A percentile compares a stretch with the other conserved stretches of the same genome.
phyloP scores from a whole-genome alignment of 2,329 filamentous ascomycete species.

The Helminthosporium solani region DNA sequence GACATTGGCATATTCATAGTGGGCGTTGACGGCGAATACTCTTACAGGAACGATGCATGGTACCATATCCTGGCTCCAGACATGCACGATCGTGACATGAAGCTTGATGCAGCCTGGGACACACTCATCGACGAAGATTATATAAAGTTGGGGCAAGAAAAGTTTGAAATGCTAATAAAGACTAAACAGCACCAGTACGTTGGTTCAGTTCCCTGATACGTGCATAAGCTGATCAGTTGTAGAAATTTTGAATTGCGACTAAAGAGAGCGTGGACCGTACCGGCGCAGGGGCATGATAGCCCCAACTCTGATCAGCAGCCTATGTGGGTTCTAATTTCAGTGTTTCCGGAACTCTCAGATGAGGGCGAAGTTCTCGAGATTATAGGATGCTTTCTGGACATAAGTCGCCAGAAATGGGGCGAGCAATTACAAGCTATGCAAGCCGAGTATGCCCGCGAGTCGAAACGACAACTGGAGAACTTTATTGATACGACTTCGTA shows the following conservation, averaged over 20 bases:
- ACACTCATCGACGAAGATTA: slow-evolving; percentile 20
- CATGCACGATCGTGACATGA: slow-evolving; percentile 28
- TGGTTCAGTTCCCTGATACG: background rate
- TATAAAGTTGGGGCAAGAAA: slow-evolving; percentile 11
- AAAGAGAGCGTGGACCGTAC: slow-evolving; percentile 38
- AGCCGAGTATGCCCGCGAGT: slow-evolving; percentile 33
- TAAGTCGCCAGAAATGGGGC: slow-evolving; percentile 41
- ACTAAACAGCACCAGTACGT: slow-evolving; percentile 23
- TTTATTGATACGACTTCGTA: slow-evolving; percentile 39
- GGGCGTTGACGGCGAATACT: slow-evolving; percentile 34
- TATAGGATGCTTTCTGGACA: slow-evolving; percentile 41
- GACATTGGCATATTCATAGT: slow-evolving; percentile 47
- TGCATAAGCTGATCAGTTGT: slow-evolving; percentile 19
- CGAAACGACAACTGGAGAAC: slow-evolving; percentile 9
- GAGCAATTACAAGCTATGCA: slow-evolving; percentile 20
- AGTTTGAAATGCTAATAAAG: slow-evolving; percentile 14
- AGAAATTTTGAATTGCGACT: slow-evolving; percentile 41
- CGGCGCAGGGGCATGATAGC: slow-evolving; percentile 9
- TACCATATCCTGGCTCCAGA: slow-evolving; percentile 17
- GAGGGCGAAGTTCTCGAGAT: slow-evolving; percentile 30
- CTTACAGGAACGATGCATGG: slow-evolving; percentile 46
- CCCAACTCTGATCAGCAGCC: slow-evolving; percentile 16
- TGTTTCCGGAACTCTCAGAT: slow-evolving; percentile 26
- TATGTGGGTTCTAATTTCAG: slow-evolving; percentile 35
- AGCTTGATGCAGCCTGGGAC: slow-evolving; percentile 23